Base-by-base conservation (phyloP, 192 early-diverging fungal species). In the Rhizoclosmatium globosum region DNA sequence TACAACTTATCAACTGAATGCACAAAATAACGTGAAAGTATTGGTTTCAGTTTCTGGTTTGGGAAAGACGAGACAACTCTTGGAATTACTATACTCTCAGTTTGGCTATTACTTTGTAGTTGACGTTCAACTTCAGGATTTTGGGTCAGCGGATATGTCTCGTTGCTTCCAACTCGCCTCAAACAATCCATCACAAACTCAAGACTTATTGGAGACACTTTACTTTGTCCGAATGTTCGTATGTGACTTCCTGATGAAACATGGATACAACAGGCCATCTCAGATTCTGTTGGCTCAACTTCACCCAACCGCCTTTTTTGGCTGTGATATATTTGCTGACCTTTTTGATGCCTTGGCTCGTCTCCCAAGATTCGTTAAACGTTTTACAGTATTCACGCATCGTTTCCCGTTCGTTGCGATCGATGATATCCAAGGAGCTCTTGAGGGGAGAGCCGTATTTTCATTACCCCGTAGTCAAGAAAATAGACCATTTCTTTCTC, bases 201-300 rank as follows among this genome's bases (percentile, higher is more conserved):
- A 46, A 21, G 42, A 45, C 67, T 68, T 47, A 9, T 17, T 68
- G 11, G 41, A 46, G 67, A 19, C 44, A 21, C 65, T 81, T 39
- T 81, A 82, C 68, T 81, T 81, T 72, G 79, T 81, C 56, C 79
- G 78, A 53, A 70, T 23, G 17, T 67, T 68, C 57, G 79, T 81
- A 7, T 81, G 80, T 43, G 71, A 81, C 57, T 81, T 56, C 69
- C 50, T 81, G 79, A 3, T 81, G 2, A 56, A 62, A 19, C 47
- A 43, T 41, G 80, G 80, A 44, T 81, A 68, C 47, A 44, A 82
- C 1, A 23, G 1, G 23, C 80, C 80, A 53, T 17, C 13, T 38
- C 65, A 81, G 73, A 81, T 81, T 48, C 78, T 81, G 2, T 39
- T 81, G 48, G 80, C 80, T 9, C 80, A 81, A 50, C 80, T 81